Percentiles rank a stretch among this genome's conserved stretches.
Conservation (phyloP, 2,329 filamentous ascomycete genomes). For the Cladosporium sp. region DNA sequence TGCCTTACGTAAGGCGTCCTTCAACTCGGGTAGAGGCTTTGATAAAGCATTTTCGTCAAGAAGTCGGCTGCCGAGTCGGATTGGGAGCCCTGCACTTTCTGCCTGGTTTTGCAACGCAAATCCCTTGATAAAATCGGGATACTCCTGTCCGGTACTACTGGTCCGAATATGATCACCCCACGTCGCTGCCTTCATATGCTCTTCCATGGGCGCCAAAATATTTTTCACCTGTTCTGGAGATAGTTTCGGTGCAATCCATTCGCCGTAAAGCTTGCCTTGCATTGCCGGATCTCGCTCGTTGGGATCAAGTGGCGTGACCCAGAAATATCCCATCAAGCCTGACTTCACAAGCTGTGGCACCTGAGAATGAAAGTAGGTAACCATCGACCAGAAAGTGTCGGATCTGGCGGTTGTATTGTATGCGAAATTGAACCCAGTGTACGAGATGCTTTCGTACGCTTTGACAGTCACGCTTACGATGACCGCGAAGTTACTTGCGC, state of each 20-base stretch:
- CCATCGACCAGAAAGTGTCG: conserved; percentile 12
- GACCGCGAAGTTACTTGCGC: conserved; percentile 53
- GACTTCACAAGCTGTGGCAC: conserved; percentile 8
- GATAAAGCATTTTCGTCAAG: conserved; percentile 10
- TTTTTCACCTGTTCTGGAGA: background rate
- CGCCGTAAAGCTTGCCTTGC: background rate
- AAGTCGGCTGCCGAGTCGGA: conserved; percentile 10
- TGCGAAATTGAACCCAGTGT: conserved; percentile 40
- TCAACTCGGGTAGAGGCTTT: background rate
- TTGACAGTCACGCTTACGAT: conserved; percentile 51
- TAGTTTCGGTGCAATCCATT: conserved; percentile 1
- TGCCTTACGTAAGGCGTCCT: background rate
- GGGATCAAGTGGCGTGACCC: background rate
- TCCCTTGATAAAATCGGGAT: background rate
- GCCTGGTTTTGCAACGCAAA: background rate
- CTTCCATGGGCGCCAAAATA: conserved; percentile 3
- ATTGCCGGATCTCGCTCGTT: background rate
- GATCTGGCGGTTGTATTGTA: conserved; percentile 30
- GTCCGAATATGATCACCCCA: background rate
- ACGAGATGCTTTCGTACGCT: conserved; percentile 39
- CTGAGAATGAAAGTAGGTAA: conserved; percentile 8
- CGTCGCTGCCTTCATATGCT: background rate
- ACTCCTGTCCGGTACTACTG: background rate
- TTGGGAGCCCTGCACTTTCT: conserved; percentile 7
- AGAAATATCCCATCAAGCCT: conserved; percentile 14